Evolutionary conservation across 225 moss, liverwort and hornwort species (phyloP).

Genomic region (Pseudoscleropodium purum): DNA sequence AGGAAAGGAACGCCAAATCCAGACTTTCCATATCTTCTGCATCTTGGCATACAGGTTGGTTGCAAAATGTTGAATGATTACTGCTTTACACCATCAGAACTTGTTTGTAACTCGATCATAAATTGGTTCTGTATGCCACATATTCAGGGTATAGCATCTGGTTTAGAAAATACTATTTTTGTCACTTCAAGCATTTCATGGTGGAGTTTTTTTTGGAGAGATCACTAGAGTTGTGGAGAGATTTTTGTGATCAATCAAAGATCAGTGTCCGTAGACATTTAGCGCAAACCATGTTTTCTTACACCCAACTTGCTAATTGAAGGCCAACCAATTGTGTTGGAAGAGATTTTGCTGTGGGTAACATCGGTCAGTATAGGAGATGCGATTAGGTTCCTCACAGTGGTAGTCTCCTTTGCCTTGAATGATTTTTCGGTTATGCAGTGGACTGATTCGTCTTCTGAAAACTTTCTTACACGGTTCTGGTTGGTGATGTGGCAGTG

Average conservation of each 20-base stretch:
- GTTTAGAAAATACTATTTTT: background rate
- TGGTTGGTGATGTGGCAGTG: conserved; percentile 48
- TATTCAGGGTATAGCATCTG: background rate
- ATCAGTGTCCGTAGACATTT: background rate
- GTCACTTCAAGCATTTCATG: background rate
- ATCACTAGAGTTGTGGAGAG: background rate
- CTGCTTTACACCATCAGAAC: background rate
- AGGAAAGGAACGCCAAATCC: conserved; percentile 62
- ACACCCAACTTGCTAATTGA: background rate
- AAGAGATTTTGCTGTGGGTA: background rate
- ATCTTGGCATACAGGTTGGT: conserved; percentile 84
- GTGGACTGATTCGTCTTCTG: background rate
- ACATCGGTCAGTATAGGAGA: background rate
- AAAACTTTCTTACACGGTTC: background rate
- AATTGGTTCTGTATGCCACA: background rate
- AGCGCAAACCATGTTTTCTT: background rate
- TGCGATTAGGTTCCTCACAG: background rate
- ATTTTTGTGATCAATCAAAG: background rate
- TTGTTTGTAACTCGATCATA: background rate
- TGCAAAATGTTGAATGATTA: background rate
- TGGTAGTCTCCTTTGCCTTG: background rate
- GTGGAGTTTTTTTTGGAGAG: background rate
- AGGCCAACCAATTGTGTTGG: background rate
- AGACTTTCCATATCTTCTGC: conserved; percentile 78
- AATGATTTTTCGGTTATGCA: background rate